Percentiles rank a stretch among this genome's conserved stretches.
Conservation (phyloP, 805 yeast genomes). For the Danielia oregonensis region DNA sequence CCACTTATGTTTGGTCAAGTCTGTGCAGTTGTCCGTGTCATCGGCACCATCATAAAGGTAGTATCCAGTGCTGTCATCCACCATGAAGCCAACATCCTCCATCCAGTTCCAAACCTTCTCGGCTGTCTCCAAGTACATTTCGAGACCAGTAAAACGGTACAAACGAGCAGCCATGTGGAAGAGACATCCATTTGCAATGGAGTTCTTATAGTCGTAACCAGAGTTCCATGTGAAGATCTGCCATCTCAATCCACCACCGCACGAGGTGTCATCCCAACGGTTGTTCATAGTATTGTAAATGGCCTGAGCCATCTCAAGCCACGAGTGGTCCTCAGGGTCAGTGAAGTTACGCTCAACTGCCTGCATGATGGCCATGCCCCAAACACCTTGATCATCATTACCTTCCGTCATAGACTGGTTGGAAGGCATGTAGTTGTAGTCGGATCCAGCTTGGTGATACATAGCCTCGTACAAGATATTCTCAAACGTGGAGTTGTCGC, state of each 20-base stretch:
- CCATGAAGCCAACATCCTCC: constrained; percentile 25
- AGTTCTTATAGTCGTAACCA: constrained; percentile 44
- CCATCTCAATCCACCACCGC: constrained; percentile 46
- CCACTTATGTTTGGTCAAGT: constrained; percentile 54
- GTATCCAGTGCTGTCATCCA: constrained; percentile 20
- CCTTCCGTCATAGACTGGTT: constrained; percentile 47
- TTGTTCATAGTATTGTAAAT: constrained; percentile 44
- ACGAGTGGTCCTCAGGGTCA: constrained; percentile 29
- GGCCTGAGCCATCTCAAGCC: constrained; percentile 42
- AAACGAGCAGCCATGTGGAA: constrained; percentile 44
- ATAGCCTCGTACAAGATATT: constrained; percentile 33
- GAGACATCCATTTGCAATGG: constrained; percentile 43
- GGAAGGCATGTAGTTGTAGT: constrained; percentile 41
- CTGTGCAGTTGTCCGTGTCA: constrained; percentile 42
- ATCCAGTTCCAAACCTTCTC: constrained; percentile 45
- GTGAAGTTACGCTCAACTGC: constrained; percentile 43
- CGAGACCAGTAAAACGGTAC: constrained; percentile 39
- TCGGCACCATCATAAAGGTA: constrained; percentile 56
- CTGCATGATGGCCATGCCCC: constrained; percentile 46
- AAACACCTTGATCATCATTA: constrained; percentile 52
- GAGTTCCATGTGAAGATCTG: constrained; percentile 48
- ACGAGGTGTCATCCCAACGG: constrained; percentile 37
- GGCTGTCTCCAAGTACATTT: constrained; percentile 38
- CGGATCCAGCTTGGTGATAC: constrained; percentile 41
- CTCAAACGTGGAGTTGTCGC: constrained; percentile 29